Evolutionary conservation across 2,329 filamentous ascomycete species (phyloP), one percentile per base, ranked within the genome.

Genomic region (Fusarium sp.): DNA sequence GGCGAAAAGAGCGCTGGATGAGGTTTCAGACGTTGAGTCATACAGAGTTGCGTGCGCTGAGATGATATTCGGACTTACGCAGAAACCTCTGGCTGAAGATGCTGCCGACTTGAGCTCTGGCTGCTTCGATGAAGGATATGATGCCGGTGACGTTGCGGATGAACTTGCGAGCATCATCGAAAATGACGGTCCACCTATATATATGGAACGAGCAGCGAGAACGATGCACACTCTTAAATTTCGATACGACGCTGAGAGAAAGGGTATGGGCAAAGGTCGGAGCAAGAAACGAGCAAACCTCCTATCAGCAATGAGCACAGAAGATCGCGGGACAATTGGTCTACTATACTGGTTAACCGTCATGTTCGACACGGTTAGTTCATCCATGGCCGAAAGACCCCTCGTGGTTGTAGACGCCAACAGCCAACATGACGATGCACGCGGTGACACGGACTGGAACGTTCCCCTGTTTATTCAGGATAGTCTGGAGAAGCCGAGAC

Each of bases 311-410:
- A 49, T 63, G 50, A 63, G 59, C 5, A 45, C 33, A 1, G 63
- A 50, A 36, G 76, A 80, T 6, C 71, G 73, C 6, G 73, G 80
- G 11, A 87, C 86, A 0, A 78, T 88, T 10, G 80, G 84, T 18
- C 73, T 88, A 13, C 67, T 88, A 2, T 88, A 85, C 68, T 88
- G 86, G 86, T 73, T 88, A 4, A 84, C 83, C 0, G 78, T 87
- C 42, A 88, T 88, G 85, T 85, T 87, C 40, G 86, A 88, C 68
- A 88, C 85, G 0, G 74, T 87, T 14, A 85, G 83, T 0, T 81
- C 86, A 0, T 83, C 84, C 1, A 85, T 88, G 79, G 79, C 83
- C 36, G 66, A 76, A 40, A 41, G 75, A 18, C 72, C 74, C 0
- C 71, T 80, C 2, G 75, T 76, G 0, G 71, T 81, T 0, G 70